Conservation (phyloP, 352 stramenopile species). For the Phytopythium chamaehyphon region DNA sequence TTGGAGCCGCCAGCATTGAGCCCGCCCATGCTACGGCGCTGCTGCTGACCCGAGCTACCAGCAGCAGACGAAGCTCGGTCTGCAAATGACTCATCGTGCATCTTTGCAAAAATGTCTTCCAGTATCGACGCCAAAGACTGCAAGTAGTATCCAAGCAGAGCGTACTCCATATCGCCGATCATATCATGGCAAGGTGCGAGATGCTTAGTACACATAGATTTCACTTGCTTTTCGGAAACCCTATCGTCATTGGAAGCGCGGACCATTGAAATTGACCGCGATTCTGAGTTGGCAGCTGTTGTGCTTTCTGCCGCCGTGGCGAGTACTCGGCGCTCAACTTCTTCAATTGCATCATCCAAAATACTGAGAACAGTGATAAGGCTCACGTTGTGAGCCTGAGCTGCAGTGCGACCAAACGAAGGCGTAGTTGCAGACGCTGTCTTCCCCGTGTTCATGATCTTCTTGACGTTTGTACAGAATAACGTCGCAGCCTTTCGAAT, state of each 20-base stretch:
- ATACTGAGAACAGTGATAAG: constrained; percentile 67
- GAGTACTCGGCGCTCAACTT: constrained; percentile 44
- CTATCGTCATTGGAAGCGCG: not conserved
- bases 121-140: constrained; percentile 52
- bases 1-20: constrained; percentile 9
- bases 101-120: constrained; percentile 67
- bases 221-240: constrained; percentile 35
- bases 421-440: constrained; percentile 38
- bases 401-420: constrained; percentile 48
- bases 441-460: constrained; percentile 70
- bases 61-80: constrained; percentile 20
- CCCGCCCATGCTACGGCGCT: constrained; percentile 8
- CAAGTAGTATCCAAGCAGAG: constrained; percentile 68
- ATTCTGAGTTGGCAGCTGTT: not conserved
- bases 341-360: constrained; percentile 56
- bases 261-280: not conserved
- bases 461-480: constrained; percentile 68
- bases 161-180: constrained; percentile 52
- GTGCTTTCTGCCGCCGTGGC: constrained; percentile 8
- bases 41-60: constrained; percentile 12
- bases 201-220: constrained; percentile 30
- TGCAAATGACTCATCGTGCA: constrained; percentile 84
- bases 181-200: constrained; percentile 41
- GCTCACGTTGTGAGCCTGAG: constrained; percentile 77
- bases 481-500: constrained; percentile 57